Evolutionary conservation across 371 early-diverging fungal genomes (phyloP), one percentile per base, ranked within the genome.

Genomic region (Circinella minor): DNA sequence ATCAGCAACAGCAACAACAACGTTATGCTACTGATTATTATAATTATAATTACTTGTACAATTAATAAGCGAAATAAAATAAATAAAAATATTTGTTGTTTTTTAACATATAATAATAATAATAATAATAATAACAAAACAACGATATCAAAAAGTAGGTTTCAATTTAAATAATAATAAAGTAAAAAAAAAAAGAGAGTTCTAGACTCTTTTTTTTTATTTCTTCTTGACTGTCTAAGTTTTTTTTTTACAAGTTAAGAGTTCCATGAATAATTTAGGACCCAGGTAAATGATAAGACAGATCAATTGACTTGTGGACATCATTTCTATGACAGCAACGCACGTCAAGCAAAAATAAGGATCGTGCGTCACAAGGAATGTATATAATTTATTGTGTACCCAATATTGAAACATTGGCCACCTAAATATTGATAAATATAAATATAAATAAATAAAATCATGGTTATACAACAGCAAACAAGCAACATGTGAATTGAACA

Each of bases 1-100:
- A 17, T 39, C 49, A 63, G 5, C 49, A 39, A 13, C 63, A 15
- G 15, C 63, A 65, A 34, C 38, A 46, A 39, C 46, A 61, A 43
- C n/a, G n/a, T 4, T 43, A 61, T 61, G 37, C 27, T 20, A 14
- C 48, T 34, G 65, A 65, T 54, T 65, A 65, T 37, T 65, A 65
- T 11, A 57, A 14, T 57, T 65, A 65, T 11, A 65, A 2, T 27
- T 27, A 27, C 27, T 27, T 65, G 54, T 65, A 65, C 48, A 48
- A 54, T 9, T 34, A 65, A 65, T 48, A 38, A 38, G 15, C 11
- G 1, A n/a, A n/a, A 20, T 15, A 4, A 55, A n/a, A 55, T 15
- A 55, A 55, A 18, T 8, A 55, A 55, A 55, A 55, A 34, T 57
- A 10, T 34, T 57, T 18, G 20, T 34, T 34, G 34, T 34, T 34